Evolutionary conservation across 768 basidiomycete genomes (phyloP), one percentile per base, ranked within the genome.

Genomic region (Tricholoma furcatifolium): DNA sequence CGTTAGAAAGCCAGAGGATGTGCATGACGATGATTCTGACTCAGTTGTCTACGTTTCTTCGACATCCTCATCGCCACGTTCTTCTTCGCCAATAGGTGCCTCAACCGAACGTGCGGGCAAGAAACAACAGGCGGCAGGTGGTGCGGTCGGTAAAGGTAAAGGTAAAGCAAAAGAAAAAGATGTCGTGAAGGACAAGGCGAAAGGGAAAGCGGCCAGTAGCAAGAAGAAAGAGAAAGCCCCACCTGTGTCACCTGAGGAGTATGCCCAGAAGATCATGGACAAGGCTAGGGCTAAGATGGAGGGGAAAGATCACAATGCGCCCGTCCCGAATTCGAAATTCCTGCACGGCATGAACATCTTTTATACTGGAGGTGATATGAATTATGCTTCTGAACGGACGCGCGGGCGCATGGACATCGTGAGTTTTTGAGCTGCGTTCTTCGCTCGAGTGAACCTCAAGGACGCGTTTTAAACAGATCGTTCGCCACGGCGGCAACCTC

Each of bases 351-450:
- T 76, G 61, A 70, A 67, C 43, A 79, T 88, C 30, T 82, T 80
- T 61, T 87, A 83, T 59, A 67, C 71, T 32, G 83, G 83, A 24
- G 81, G 76, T 6, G 87, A 89, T 64, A 74, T 77, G 73, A 70
- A 63, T 21, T 74, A 70, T 51, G 84, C 84, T 2, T 71, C 77
- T 21, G 68, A 72, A 34, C 62, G 62, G 41, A 88, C 85, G 3
- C 76, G 76, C 41, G 73, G 72, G 14, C 74, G 79, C 54, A 86
- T 88, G 83, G 74, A 81, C 12, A 65, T 82, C 34, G 87, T 88
- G 70, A 60, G 84, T 72, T n/a, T 31, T 23, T 14, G n/a, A 27
- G 27, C n/a, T 45, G 39, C 54, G 43, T 45, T 38, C 49, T 32
- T 17, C 21, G 40, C 24, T 47, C 27, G 21, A 40, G 34, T 46